Conservation (phyloP, 2,329 filamentous ascomycete genomes). For the Fusarium phyllophilum region DNA sequence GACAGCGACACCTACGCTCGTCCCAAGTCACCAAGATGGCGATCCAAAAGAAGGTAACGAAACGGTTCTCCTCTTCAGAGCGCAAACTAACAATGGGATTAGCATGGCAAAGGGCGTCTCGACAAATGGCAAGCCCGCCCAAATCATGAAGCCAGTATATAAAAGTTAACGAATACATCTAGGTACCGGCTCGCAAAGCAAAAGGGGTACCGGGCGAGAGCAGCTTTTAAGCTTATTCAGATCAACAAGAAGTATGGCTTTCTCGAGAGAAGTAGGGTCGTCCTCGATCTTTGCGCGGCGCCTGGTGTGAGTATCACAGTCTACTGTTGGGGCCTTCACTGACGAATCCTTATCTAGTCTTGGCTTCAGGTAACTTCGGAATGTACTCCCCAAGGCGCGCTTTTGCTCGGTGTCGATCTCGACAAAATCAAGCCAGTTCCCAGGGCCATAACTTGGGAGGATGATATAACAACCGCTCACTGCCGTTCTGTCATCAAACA, state of each 20-base stretch:
- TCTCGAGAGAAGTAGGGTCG: slow-evolving; percentile 93
- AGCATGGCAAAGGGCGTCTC: slow-evolving; percentile 97
- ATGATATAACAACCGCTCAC: slow-evolving; percentile 50
- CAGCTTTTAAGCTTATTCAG: slow-evolving; percentile 97
- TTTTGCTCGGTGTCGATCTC: too few relatives aligned
- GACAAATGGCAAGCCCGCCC: slow-evolving; percentile 63
- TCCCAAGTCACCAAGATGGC: slow-evolving; percentile 69
- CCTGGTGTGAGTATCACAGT: slow-evolving; percentile 70
- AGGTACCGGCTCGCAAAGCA: slow-evolving; percentile 94
- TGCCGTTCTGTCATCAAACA: slow-evolving; percentile 88
- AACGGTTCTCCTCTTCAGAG: fast-evolving
- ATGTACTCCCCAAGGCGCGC: too few relatives aligned
- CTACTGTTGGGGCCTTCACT: too few relatives aligned
- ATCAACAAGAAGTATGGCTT: slow-evolving; percentile 99
- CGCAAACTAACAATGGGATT: fast-evolving
- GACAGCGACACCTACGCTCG: neutral
- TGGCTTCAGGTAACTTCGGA: too few relatives aligned
- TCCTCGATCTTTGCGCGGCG: slow-evolving; percentile 96
- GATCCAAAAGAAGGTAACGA: slow-evolving; percentile 79
- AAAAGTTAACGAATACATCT: too few relatives aligned
- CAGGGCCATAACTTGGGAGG: too few relatives aligned
- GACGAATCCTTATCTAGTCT: too few relatives aligned
- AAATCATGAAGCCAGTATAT: too few relatives aligned
- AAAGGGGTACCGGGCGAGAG: slow-evolving; percentile 94
- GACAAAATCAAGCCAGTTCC: too few relatives aligned